These are phyloP conservation scores for Miamiensis avidus DNA, from an alignment of 169 alveolate genomes.

Conservation along the genomic window DNA sequence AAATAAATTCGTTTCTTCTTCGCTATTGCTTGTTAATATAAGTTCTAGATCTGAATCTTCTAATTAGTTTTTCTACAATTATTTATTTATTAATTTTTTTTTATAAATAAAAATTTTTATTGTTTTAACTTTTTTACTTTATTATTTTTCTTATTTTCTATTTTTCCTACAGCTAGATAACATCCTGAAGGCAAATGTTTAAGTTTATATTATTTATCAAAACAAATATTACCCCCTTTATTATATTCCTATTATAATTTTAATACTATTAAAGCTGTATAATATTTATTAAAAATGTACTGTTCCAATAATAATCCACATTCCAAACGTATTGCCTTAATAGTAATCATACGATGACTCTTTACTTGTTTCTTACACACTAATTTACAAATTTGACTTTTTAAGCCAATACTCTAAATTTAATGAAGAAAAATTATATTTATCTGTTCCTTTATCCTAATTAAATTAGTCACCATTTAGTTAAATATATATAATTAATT, in stretches of 20 bases:
- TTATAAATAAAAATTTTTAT: no score
- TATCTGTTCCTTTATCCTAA: constrained; percentile 13
- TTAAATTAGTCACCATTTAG: no score
- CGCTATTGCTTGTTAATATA: neutral
- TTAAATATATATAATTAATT: no score
- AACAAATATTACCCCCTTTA: constrained; percentile 35
- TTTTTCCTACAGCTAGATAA: constrained; percentile 32
- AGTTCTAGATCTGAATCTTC: neutral
- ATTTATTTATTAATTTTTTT: neutral
- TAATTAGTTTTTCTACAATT: neutral
- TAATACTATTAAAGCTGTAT: no score
- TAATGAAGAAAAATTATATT: constrained; percentile 15
- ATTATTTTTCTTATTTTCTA: neutral
- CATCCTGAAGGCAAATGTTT: constrained; percentile 39
- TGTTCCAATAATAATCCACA: constrained; percentile 44
- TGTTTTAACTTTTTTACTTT: constrained; percentile 10
- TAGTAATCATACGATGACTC: constrained; percentile 31
- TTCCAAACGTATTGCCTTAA: constrained; percentile 42
- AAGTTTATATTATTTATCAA: constrained; percentile 36
- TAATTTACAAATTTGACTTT: constrained; percentile 35
- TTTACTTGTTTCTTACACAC: constrained; percentile 7
- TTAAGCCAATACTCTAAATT: constrained; percentile 23
- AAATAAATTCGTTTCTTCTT: constrained; percentile 11
- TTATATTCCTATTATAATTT: no score
- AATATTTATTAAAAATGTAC: no score